Percentiles rank a stretch among this genome's conserved stretches.
phyloP scores from a whole-genome alignment of 2,329 filamentous ascomycete species.

The Pseudopyrenochaeta lycopersici region DNA sequence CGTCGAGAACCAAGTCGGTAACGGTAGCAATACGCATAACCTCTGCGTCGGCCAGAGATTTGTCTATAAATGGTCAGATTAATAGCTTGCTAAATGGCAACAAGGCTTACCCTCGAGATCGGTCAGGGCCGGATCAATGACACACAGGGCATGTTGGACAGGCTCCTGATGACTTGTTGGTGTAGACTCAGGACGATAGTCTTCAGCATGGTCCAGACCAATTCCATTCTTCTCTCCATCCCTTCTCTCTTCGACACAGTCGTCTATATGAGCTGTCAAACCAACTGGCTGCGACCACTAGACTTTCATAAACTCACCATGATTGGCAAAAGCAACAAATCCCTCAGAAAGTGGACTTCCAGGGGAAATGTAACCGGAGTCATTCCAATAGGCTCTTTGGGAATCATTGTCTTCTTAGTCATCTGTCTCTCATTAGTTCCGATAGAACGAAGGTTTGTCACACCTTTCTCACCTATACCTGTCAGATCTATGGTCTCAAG shows the following conservation, averaged over 20 bases:
- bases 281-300: slow-evolving; percentile 1
- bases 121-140: too few relatives aligned
- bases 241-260: neutral
- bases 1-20: neutral
- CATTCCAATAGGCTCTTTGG: slow-evolving; percentile 2
- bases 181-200: too few relatives aligned
- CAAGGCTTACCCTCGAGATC: too few relatives aligned
- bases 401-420: slow-evolving; percentile 2
- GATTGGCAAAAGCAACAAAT: neutral
- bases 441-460: neutral
- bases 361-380: slow-evolving; percentile 1
- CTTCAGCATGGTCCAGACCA: too few relatives aligned
- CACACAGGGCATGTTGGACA: too few relatives aligned
- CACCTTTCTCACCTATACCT: slow-evolving; percentile 2
- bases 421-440: slow-evolving; percentile 1
- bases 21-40: neutral
- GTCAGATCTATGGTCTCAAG: slow-evolving; percentile 1
- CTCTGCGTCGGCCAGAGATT: neutral
- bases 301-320: slow-evolving; percentile 2
- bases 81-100: neutral
- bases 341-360: neutral
- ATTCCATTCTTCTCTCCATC: too few relatives aligned
- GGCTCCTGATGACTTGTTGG: too few relatives aligned
- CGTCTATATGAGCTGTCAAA: slow-evolving; percentile 1
- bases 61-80: neutral